Percentiles rank a stretch among this genome's conserved stretches.
These are phyloP conservation scores for Balakata baccata DNA, from an alignment of 345 rosid species.

Conservation along the genomic window DNA sequence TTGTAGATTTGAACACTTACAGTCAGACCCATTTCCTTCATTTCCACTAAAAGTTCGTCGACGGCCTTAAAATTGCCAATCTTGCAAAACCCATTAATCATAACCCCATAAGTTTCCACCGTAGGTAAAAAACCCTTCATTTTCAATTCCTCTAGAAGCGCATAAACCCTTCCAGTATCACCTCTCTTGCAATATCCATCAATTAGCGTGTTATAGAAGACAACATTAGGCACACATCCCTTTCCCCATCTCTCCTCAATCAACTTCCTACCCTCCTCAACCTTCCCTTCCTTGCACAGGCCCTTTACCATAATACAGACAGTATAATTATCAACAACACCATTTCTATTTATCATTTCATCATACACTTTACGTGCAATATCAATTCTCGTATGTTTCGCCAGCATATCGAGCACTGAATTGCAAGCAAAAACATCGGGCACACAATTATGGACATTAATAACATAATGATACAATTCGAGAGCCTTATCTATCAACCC, in stretches of 20 bases:
- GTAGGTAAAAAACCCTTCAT: slow-evolving; percentile 69
- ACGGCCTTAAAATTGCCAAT: slow-evolving; percentile 50
- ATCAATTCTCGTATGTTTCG: slow-evolving; percentile 34
- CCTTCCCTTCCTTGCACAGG: slow-evolving; percentile 65
- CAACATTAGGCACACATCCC: slow-evolving; percentile 73
- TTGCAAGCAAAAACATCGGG: slow-evolving; percentile 71
- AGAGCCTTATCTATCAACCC: slow-evolving; percentile 53
- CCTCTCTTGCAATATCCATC: slow-evolving; percentile 63
- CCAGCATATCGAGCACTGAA: slow-evolving; percentile 48
- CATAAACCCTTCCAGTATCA: slow-evolving; percentile 40
- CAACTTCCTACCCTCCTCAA: slow-evolving; percentile 59
- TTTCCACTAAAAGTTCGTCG: slow-evolving; percentile 60
- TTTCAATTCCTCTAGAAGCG: slow-evolving; percentile 57
- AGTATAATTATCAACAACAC: slow-evolving; percentile 60
- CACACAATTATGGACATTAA: slow-evolving; percentile 29
- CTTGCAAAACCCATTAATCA: slow-evolving; percentile 61
- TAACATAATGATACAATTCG: slow-evolving; percentile 40
- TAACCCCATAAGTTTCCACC: slow-evolving; percentile 54
- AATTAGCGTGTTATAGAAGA: slow-evolving; percentile 69
- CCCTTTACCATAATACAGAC: slow-evolving; percentile 64
- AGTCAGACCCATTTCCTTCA: slow-evolving; percentile 54
- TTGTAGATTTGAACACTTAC: slow-evolving; percentile 48
- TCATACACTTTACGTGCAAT: slow-evolving; percentile 53
- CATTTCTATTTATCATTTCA: slow-evolving; percentile 59
- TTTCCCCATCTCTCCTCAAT: slow-evolving; percentile 70